Evolutionary conservation across 495 filamentous ascomycete species (phyloP), one percentile per base, ranked within the genome.

Genomic region (Trypethelium eluteriae): DNA sequence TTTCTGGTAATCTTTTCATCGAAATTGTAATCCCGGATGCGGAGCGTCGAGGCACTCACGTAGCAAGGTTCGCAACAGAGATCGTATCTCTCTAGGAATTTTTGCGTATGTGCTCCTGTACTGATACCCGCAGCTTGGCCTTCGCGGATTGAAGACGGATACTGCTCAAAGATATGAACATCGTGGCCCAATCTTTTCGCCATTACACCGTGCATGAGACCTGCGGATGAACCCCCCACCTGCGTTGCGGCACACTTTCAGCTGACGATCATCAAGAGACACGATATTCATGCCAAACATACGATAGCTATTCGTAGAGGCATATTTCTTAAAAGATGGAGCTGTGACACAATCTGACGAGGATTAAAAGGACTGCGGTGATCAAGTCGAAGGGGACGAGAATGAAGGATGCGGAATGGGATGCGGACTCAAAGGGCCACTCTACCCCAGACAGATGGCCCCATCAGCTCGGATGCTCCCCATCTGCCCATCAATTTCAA

Each of bases 91-190:
- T 66, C 9, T 11, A 76, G 62, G 11, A 73, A 74, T 2, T 41
- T 41, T 25, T 63, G 62, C n/a, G 36, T 68, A 50, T 68, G 38
- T 4, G 64, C 65, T 25, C 66, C 71, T 9, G 71, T 50, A 12
- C 66, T 41, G n/a, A 77, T 67, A 11, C 75, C 75, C 1, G 73
- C 71, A 41, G 65, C 68, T 18, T 74, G 70, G 35, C 70, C 69
- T 44, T 68, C 57, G 12, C 74, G 71, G 25, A 25, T 6, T 57
- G 14, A 4, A 65, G 63, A 7, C 66, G 50, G 49, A n/a, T n/a
- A 14, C 81, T 76, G 25, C 68, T 85, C 82, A 14, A 84, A 76
- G 57, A 86, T 83, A 1, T 74, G 78, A 38, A 80, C 79, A 66
- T 77, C 67, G 69, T 88, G 36, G 35, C 66, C 46, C 39, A 64